Evolutionary conservation across 371 early-diverging fungal genomes (phyloP).

Genomic region (Actinomortierella wolfii): DNA sequence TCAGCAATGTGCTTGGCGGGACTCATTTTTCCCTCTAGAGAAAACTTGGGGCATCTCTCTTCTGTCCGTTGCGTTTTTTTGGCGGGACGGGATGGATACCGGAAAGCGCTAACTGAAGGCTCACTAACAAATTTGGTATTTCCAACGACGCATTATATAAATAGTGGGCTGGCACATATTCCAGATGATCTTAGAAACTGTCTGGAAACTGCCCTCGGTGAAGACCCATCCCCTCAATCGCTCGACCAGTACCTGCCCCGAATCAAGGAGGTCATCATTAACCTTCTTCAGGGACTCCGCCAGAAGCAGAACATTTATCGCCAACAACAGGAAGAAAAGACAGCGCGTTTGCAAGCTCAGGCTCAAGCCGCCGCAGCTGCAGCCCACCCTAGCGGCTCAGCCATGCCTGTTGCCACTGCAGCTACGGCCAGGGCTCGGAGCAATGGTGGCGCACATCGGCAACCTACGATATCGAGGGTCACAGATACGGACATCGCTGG

Average conservation of each 20-base stretch:
- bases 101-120: not conserved
- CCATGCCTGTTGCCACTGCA: not conserved
- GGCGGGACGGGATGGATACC: no score
- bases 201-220: constrained; percentile 50
- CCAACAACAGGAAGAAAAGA: constrained; percentile 31
- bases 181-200: constrained; percentile 56
- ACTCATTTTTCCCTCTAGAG: no score
- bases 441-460: constrained; percentile 15
- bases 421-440: constrained; percentile 12
- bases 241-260: constrained; percentile 59
- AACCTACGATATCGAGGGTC: constrained; percentile 6
- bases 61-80: not conserved
- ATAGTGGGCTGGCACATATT: constrained; percentile 56
- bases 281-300: constrained; percentile 57
- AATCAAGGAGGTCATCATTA: constrained; percentile 60
- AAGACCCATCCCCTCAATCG: constrained; percentile 53
- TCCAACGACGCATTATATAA: not conserved
- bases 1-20: not conserved
- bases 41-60: not conserved
- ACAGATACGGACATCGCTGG: constrained; percentile 7
- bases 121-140: not conserved
- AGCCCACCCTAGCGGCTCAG: constrained; percentile 32
- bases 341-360: constrained; percentile 14
- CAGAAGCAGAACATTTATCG: constrained; percentile 55
- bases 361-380: constrained; percentile 38